Base-by-base conservation (phyloP, 1,284 basidiomycete genomes). In the Marasmius tenuissimus region DNA sequence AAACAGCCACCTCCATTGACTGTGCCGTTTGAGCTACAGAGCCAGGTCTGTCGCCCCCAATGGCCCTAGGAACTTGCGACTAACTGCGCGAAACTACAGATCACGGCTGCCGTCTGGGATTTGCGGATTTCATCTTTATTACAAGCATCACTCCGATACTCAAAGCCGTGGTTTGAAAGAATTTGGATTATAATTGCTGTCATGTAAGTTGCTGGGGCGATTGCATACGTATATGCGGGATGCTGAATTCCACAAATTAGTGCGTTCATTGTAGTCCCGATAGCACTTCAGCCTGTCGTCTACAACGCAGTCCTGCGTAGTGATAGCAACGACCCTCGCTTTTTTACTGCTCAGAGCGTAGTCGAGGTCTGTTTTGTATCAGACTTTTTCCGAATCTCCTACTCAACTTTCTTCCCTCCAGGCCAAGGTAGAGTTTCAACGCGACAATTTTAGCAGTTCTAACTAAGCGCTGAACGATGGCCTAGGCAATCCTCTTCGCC, bases 121-220 rank as follows among this genome's bases (percentile, higher is more conserved):
- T 68, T 69, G 14, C 77, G 85, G 48, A 61, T 83, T 47, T 72
- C 76, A 18, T 68, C 73, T 8, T 73, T 85, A 51, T 70, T 73
- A 9, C 70, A 70, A 20, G 68, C 78, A 27, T 75, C 78, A 11
- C 74, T 76, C 11, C 76, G 73, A 12, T 84, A 81, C 67, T 73
- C 78, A 65, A 79, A 78, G 60, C 81, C 81, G 14, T 63, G 71
- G 18, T 74, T 86, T 62, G 84, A 86, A 64, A 72, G 77, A 33
- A 62, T 76, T 49, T 86, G 80, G 75, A 63, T 78, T 18, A 18
- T 76, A 34, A 49, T 79, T 61, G 72, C 73, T 42, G 49, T 84
- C 27, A 58, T 80, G 84, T 86, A 67, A 40, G 78, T 72, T 22
- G 3, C 20, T 16, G 20, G 27, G 1, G 4, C 5, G 16, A 45